These are phyloP conservation scores for Naegleria fowleri DNA, from an alignment of 208 protist genomes.

Conservation along the genomic window DNA sequence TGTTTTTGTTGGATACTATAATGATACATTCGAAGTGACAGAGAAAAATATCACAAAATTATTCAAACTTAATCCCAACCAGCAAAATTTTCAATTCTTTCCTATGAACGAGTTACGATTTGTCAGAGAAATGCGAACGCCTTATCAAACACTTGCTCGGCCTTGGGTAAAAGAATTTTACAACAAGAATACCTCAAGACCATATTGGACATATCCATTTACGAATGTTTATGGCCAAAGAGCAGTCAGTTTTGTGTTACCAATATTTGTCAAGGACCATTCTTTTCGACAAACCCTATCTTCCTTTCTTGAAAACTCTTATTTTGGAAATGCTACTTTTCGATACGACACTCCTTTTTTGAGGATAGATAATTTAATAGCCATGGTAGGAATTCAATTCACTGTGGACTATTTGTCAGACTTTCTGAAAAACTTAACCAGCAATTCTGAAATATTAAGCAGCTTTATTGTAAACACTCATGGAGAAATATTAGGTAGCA, in stretches of 20 bases:
- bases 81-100: not conserved
- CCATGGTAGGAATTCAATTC: no score
- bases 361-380: not conserved
- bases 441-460: no score
- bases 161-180: not conserved
- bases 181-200: not conserved
- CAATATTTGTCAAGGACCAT: not conserved
- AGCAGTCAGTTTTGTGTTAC: not conserved
- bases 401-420: no score
- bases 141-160: not conserved
- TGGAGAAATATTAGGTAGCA: no score
- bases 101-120: not conserved
- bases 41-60: no score
- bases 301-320: not conserved
- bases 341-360: not conserved
- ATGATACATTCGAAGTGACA: not conserved
- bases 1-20: not conserved
- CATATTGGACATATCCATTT: not conserved
- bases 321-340: not conserved
- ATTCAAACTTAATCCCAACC: not conserved
- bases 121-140: not conserved
- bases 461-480: no score
- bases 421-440: no score
- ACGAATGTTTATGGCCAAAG: not conserved
- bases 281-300: no score